Evolutionary conservation across 2,329 filamentous ascomycete genomes (phyloP).

Genomic region (Daldinia sp.): DNA sequence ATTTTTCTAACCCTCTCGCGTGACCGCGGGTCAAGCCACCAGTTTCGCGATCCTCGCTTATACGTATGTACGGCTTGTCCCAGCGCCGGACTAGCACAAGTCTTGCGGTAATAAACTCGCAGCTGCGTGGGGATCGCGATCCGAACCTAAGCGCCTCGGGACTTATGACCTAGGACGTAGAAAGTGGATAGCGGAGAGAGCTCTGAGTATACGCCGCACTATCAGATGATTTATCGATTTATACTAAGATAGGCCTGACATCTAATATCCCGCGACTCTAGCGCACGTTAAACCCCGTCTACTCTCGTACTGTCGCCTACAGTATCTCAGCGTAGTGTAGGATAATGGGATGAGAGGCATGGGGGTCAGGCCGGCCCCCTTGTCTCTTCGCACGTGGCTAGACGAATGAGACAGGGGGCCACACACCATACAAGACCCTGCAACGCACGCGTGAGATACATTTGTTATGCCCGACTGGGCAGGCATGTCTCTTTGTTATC

Average conservation of each 20-base stretch:
- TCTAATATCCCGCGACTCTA: background rate
- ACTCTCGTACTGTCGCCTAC: background rate
- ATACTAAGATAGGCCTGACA: background rate
- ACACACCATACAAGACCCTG: slow-evolving; percentile 16
- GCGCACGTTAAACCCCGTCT: background rate
- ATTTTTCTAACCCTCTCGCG: slow-evolving; percentile 8
- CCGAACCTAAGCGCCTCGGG: background rate
- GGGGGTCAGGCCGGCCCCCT: slow-evolving; percentile 3
- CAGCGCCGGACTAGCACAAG: background rate
- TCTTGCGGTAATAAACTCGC: background rate
- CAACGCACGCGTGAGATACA: slow-evolving; percentile 27
- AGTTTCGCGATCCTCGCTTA: background rate
- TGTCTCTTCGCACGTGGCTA: slow-evolving; percentile 34
- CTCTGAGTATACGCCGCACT: background rate
- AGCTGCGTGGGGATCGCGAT: slow-evolving; percentile 6
- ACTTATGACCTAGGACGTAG: background rate
- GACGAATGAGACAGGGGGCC: slow-evolving; percentile 16
- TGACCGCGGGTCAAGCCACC: slow-evolving; percentile 12
- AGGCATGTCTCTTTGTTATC: slow-evolving; percentile 17
- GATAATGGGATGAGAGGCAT: background rate
- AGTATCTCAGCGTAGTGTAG: background rate
- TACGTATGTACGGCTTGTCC: slow-evolving; percentile 6
- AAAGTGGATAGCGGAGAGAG: background rate
- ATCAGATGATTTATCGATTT: background rate
- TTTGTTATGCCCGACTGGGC: slow-evolving; percentile 22